Evolutionary conservation across 495 filamentous ascomycete species (phyloP).

Genomic region (Neurospora pannonica): DNA sequence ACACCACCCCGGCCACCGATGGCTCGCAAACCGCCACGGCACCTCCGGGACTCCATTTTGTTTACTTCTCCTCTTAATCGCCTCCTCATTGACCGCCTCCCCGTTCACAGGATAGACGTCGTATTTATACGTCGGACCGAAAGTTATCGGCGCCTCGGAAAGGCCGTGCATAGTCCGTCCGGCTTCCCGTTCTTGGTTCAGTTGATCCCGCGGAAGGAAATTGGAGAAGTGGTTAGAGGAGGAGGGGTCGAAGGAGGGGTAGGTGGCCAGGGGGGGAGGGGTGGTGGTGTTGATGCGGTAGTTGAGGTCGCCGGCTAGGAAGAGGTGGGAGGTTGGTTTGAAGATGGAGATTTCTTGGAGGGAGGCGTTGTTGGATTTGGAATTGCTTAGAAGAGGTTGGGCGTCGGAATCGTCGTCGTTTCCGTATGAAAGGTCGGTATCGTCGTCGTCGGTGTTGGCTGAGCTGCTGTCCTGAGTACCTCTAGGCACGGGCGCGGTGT

Average conservation of each 20-base stretch:
- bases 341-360: slow-evolving; percentile 50
- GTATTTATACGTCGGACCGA: slow-evolving; percentile 88
- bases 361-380: slow-evolving; percentile 4
- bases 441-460: slow-evolving; percentile 20
- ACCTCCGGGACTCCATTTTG: slow-evolving; percentile 24
- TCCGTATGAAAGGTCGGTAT: neutral
- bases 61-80: neutral
- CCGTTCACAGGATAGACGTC: slow-evolving; percentile 24
- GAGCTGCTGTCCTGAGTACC: slow-evolving; percentile 9
- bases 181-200: slow-evolving; percentile 54
- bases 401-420: neutral
- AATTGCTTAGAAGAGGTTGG: neutral
- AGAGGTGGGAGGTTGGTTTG: slow-evolving; percentile 63
- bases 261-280: slow-evolving; percentile 46
- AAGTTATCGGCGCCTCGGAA: slow-evolving; percentile 60
- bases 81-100: slow-evolving; percentile 10
- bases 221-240: slow-evolving; percentile 34
- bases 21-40: slow-evolving; percentile 64
- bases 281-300: slow-evolving; percentile 65
- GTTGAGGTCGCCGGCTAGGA: slow-evolving; percentile 87
- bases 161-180: slow-evolving; percentile 66
- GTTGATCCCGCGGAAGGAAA: slow-evolving; percentile 69
- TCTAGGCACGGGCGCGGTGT: neutral
- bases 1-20: slow-evolving; percentile 89
- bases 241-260: slow-evolving; percentile 49